A percentile compares a stretch with the other conserved stretches of the same genome.
Conservation (phyloP, 495 filamentous ascomycete species). For the Acidomyces sp. region DNA sequence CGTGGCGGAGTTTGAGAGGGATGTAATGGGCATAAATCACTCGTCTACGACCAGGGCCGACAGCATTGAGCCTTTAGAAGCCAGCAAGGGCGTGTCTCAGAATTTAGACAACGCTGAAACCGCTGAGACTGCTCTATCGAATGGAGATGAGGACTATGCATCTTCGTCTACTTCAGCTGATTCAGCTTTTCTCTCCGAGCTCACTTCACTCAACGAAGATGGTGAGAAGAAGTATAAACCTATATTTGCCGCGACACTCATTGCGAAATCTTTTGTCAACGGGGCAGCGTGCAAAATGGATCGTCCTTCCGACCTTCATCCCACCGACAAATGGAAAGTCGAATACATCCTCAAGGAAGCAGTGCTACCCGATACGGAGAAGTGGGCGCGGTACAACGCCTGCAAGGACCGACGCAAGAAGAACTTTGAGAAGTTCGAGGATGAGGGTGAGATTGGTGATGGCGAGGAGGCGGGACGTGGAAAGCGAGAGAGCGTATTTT, state of each 20-base stretch:
- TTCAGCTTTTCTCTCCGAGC: slow-evolving; percentile 11
- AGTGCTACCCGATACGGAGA: slow-evolving; percentile 11
- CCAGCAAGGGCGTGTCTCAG: slow-evolving; percentile 17
- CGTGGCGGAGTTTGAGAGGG: slow-evolving; percentile 54
- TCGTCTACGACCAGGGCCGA: slow-evolving; percentile 12
- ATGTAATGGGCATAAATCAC: slow-evolving; percentile 39
- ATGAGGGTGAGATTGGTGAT: slow-evolving; percentile 10
- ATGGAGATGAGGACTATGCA: background rate
- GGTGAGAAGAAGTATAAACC: slow-evolving; percentile 11
- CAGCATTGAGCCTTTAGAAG: slow-evolving; percentile 12
- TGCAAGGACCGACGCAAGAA: slow-evolving; percentile 40
- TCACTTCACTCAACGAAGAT: slow-evolving; percentile 10
- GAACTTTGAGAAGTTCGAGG: slow-evolving; percentile 21
- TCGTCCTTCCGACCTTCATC: slow-evolving; percentile 42
- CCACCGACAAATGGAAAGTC: slow-evolving; percentile 52
- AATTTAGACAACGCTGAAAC: background rate
- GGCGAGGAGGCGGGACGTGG: slow-evolving; percentile 19
- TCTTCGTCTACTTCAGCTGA: slow-evolving; percentile 17
- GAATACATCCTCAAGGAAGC: slow-evolving; percentile 63
- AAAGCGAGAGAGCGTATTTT: slow-evolving; percentile 29
- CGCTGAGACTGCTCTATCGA: background rate
- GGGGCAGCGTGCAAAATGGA: slow-evolving; percentile 37
- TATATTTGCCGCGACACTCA: slow-evolving; percentile 54
- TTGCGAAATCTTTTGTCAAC: slow-evolving; percentile 62
- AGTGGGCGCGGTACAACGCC: slow-evolving; percentile 37